phyloP scores from a whole-genome alignment of 768 basidiomycete species.

The Tephrocybe rancida region DNA sequence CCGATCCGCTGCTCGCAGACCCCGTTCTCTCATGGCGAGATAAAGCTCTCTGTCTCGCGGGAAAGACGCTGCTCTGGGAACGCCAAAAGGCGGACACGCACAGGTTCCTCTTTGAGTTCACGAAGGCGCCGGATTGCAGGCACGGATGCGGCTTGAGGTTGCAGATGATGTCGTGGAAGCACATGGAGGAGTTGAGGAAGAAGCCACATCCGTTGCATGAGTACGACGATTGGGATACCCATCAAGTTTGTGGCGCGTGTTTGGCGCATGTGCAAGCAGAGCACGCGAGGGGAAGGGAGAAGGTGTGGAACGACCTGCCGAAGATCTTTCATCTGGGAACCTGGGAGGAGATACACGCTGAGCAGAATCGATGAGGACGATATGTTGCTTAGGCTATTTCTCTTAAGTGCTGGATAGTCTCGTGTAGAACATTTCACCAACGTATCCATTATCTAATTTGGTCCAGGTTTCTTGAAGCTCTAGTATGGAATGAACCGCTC shows the following conservation, averaged over 20 bases:
- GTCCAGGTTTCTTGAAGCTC: too few species aligned
- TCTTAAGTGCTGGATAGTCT: too few species aligned
- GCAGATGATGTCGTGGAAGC: conserved; percentile 28
- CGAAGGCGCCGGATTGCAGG: conserved; percentile 29
- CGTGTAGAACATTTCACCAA: too few species aligned
- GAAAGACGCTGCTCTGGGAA: conserved; percentile 41
- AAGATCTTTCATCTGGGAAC: conserved; percentile 37
- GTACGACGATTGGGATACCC: conserved; percentile 33
- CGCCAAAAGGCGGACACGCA: conserved; percentile 39
- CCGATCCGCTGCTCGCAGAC: conserved; percentile 35
- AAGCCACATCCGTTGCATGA: conserved; percentile 41
- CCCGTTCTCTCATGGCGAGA: conserved; percentile 40
- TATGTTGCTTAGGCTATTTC: too few species aligned
- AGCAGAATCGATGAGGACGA: neutral
- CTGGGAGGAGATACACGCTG: conserved; percentile 32
- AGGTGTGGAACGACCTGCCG: conserved; percentile 40
- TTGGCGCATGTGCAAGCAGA: conserved; percentile 27
- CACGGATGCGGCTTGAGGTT: conserved; percentile 26
- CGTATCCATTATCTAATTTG: too few species aligned
- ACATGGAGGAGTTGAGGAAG: conserved; percentile 33
- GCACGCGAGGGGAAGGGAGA: conserved; percentile 35
- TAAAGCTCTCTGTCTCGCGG: conserved; percentile 42
- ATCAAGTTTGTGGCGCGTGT: conserved; percentile 36
- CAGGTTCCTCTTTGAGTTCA: conserved; percentile 37
- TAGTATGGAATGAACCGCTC: too few species aligned